Conservation (phyloP, 169 alveolate species). For the Eimeria maxima region DNA sequence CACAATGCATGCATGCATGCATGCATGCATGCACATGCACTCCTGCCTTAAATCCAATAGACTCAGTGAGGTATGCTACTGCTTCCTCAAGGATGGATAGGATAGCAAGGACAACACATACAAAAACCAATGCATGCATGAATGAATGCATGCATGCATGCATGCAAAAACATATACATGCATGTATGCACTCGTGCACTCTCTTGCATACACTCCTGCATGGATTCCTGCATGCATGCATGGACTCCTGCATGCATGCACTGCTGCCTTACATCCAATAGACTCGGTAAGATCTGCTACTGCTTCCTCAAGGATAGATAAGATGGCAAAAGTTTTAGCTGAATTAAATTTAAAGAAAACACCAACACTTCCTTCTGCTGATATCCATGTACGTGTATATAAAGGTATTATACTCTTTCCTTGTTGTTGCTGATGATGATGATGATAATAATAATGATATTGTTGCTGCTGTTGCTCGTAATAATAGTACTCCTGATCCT, state of each 20-base stretch:
- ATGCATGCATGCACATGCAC: background rate
- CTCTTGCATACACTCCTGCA: no score
- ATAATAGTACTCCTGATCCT: no score
- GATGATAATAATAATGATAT: no score
- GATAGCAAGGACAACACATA: no score
- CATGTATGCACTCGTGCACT: no score
- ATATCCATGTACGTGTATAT: conserved; percentile 25
- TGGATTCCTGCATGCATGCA: background rate
- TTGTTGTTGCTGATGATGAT: no score
- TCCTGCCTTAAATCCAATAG: background rate
- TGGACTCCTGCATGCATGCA: background rate
- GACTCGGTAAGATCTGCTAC: background rate
- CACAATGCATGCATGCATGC: background rate
- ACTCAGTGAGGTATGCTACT: background rate
- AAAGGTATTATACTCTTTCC: no score
- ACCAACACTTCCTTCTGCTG: conserved; percentile 59
- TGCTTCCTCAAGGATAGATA: conserved; percentile 65
- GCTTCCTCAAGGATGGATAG: conserved; percentile 57
- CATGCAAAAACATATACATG: no score
- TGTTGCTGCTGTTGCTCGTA: no score
- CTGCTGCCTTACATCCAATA: conserved; percentile 14
- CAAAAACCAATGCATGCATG: no score
- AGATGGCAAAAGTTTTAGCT: conserved; percentile 1
- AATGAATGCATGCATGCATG: no score
- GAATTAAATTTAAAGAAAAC: background rate